Evolutionary conservation across 1,284 basidiomycete genomes (phyloP), one percentile per base, ranked within the genome.

Genomic region (Leccinum pachyderme): DNA sequence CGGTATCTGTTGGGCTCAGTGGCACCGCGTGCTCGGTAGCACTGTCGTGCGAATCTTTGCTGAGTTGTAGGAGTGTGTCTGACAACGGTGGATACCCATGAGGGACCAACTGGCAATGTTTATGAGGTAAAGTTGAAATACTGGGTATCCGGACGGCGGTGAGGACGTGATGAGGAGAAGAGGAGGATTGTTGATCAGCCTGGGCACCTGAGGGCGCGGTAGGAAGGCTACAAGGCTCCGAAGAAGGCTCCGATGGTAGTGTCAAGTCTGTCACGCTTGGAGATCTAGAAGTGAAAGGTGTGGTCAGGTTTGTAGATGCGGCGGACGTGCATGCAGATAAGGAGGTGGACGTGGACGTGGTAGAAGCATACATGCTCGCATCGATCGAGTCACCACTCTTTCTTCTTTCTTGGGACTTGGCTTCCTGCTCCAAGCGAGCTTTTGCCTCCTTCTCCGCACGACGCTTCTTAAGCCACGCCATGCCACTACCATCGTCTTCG

Each of bases 401-500:
- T 44, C 61, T 49, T 31, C 58, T 57, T 54, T 67, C 66, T 57
- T 54, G 60, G 9, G 55, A 56, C 18, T 54, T 52, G 6, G 47
- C 39, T 5, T 74, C 75, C 56, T 73, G 73, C 49, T 73, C 72
- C 33, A 54, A 49, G 75, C 77, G 56, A 37, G 66, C 64, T 62
- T 72, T 67, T 73, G 78, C 52, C 66, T 69, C 72, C 51, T 75
- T 74, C 65, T 81, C 75, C 64, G 83, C 83, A 57, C 77, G 75
- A 50, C 87, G 69, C 58, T 67, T 77, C 73, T 75, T 81, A 24
- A 89, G 75, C 89, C 89, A 91, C 1, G 76, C 80, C 80, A 89
- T 83, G 7, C 89, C 89, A 62, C 83, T 84, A 2, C 87, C 88
- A 60, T 91, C 89, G 57, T 89, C 83, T 0, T 81, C 82, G n/a